Percentiles rank a stretch among this genome's conserved stretches.
Evolutionary conservation across 1,284 basidiomycete genomes (phyloP).

Genomic region (Farysia itapuensis): DNA sequence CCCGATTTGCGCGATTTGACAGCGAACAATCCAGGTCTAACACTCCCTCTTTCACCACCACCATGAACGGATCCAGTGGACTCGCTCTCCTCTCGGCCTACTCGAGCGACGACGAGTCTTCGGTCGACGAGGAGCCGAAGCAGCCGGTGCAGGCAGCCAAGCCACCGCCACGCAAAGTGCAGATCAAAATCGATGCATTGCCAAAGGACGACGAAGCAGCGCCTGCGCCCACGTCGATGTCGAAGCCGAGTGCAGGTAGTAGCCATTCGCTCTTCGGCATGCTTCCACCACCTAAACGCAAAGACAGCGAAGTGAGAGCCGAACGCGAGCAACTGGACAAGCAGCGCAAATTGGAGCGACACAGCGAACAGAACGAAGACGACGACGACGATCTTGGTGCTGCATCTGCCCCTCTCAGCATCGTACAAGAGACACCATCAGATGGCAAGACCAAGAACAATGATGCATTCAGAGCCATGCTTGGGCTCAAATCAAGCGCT

Average conservation of each 20-base stretch:
- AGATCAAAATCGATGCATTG: conserved; percentile 33
- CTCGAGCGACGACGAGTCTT: too few relatives aligned
- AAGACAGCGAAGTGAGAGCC: conserved; percentile 19
- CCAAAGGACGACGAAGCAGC: too few relatives aligned
- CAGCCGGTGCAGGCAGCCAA: too few relatives aligned
- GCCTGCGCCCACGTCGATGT: conserved; percentile 1
- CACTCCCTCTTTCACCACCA: too few relatives aligned
- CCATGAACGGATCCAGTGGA: too few relatives aligned
- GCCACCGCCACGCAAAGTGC: too few relatives aligned
- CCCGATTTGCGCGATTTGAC: too few relatives aligned
- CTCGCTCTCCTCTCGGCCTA: too few relatives aligned
- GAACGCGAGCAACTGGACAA: conserved; percentile 25
- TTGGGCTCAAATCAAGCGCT: conserved; percentile 44
- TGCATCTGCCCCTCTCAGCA: not conserved
- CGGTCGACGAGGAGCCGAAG: too few relatives aligned
- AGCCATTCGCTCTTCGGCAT: conserved; percentile 47
- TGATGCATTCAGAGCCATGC: conserved; percentile 57
- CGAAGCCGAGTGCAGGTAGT: not conserved
- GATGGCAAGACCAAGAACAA: conserved; percentile 41
- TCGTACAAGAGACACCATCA: not conserved
- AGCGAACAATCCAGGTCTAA: too few relatives aligned
- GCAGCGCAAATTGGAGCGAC: conserved; percentile 20
- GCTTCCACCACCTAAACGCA: conserved; percentile 50
- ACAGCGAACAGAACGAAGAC: not conserved
- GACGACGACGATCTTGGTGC: conserved; percentile 2